Base-by-base conservation (phyloP, 306 rosid species). In the Hippophae rhamnoides region DNA sequence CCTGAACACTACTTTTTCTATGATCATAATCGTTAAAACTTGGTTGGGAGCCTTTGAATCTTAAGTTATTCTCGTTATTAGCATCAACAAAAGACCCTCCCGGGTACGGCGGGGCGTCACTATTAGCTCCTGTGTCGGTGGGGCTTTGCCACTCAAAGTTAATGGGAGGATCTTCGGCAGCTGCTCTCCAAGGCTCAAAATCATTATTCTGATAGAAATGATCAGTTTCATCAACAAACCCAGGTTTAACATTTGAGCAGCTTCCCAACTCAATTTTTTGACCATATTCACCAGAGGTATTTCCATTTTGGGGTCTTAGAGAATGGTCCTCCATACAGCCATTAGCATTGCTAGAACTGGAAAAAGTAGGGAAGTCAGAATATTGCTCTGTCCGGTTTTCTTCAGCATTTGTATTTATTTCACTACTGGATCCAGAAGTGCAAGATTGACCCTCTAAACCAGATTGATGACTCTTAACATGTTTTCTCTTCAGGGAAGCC, bases 401-500 rank as follows among this genome's bases (percentile, higher is more conserved):
- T 14, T 68, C 77, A 25, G 54, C 42, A 67, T 76, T 71, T 43
- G 66, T 27, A 56, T 13, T 61, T 66, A 31, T 60, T 54, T 68
- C 73, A 52, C 57, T 25, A 56, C 59, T 81, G 58, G 83, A 75
- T 47, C 87, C 82, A 74, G 95, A 84, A 62, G 82, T 66, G 75
- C 82, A 71, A 49, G 76, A 78, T 62, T 69, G 79, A 42, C 75
- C 81, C 47, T 74, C 80, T 49, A 54, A 66, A 69, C 61, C 75
- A 41, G 65, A 61, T 61, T 44, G 78, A 54, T 61, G 74, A 52
- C 74, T 74, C 52, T 18, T 73, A 66, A 53, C 70, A 47, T 59
- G 80, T 71, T 79, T 92, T 78, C 76, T 81, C 83, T 73, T 84
- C 44, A 61, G 43, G 0, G 84, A 76, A 80, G 79, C 84, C 66